phyloP scores from a whole-genome alignment of 495 filamentous ascomycete species.

The Penicillium robsamsonii region DNA sequence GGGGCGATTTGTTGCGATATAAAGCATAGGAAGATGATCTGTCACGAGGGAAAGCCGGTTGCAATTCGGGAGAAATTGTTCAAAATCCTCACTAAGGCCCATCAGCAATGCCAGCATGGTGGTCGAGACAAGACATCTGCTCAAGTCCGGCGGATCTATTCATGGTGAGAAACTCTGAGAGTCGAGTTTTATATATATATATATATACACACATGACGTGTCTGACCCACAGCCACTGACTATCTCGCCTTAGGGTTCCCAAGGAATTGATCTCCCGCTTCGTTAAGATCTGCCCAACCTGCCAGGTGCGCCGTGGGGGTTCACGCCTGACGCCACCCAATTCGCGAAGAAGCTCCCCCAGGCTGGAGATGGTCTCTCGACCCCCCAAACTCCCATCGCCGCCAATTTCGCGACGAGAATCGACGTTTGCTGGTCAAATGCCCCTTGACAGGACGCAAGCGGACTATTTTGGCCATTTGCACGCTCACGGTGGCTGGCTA shows the following conservation, averaged over 20 bases:
- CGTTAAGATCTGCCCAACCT: slow-evolving; percentile 56
- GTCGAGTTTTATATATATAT: too few species aligned
- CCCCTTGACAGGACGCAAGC: slow-evolving; percentile 32
- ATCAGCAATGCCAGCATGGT: slow-evolving; percentile 57
- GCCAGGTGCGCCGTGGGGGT: slow-evolving; percentile 47
- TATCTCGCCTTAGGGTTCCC: slow-evolving; percentile 44
- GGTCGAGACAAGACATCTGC: slow-evolving; percentile 61
- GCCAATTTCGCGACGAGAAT: slow-evolving; percentile 38
- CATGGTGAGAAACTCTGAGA: slow-evolving; percentile 43
- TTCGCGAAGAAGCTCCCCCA: slow-evolving; percentile 44
- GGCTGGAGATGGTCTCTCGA: slow-evolving; percentile 35
- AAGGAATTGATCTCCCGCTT: slow-evolving; percentile 59
- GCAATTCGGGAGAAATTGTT: slow-evolving; percentile 59
- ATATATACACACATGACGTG: background rate
- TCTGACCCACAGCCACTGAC: slow-evolving; percentile 6
- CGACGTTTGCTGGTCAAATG: slow-evolving; percentile 27
- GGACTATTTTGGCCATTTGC: slow-evolving; percentile 34
- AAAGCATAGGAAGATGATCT: slow-evolving; percentile 49
- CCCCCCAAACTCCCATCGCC: slow-evolving; percentile 45
- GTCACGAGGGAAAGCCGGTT: slow-evolving; percentile 59
- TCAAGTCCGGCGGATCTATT: slow-evolving; percentile 55
- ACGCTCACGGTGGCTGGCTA: slow-evolving; percentile 28
- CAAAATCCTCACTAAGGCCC: slow-evolving; percentile 55
- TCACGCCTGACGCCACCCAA: slow-evolving; percentile 46
- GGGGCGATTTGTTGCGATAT: background rate